These are phyloP conservation scores for Arthromyces matolae DNA, from an alignment of 768 basidiomycete genomes.

Conservation along the genomic window DNA sequence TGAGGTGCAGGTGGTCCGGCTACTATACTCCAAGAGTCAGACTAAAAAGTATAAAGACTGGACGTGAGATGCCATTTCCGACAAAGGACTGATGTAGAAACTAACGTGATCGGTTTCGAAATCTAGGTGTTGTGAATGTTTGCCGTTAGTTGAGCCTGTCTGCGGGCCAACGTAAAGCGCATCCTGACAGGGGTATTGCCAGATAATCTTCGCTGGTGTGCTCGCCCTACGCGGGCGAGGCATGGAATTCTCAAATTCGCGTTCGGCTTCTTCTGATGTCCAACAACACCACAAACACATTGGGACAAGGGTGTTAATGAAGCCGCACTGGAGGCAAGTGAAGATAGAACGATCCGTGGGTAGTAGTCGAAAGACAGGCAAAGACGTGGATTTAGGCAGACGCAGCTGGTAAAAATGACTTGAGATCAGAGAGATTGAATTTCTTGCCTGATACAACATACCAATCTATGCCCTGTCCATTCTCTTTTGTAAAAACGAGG, in stretches of 20 bases:
- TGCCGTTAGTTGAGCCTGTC: not conserved
- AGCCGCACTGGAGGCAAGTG: slow-evolving; percentile 44
- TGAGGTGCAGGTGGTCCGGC: slow-evolving; percentile 1
- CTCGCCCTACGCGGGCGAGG: slow-evolving; percentile 34
- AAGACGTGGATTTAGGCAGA: slow-evolving; percentile 41
- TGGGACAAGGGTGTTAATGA: slow-evolving; percentile 44
- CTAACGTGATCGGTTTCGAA: not conserved
- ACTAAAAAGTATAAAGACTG: not conserved
- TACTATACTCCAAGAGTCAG: not conserved
- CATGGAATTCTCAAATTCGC: slow-evolving; percentile 34
- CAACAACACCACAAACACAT: slow-evolving; percentile 51
- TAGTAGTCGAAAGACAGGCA: slow-evolving; percentile 42
- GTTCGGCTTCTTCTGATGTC: slow-evolving; percentile 39
- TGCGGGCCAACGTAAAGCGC: not conserved
- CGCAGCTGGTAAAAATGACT: slow-evolving; percentile 26
- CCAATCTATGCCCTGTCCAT: slow-evolving; percentile 41
- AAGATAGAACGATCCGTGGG: slow-evolving; percentile 39
- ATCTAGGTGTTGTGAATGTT: not conserved
- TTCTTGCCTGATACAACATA: slow-evolving; percentile 16
- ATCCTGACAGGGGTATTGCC: slow-evolving; percentile 8
- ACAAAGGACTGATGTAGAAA: not conserved
- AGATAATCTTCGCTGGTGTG: slow-evolving; percentile 23
- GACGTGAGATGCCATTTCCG: not conserved
- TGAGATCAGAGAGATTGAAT: slow-evolving; percentile 10
- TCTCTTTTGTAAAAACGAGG: slow-evolving; percentile 35